Evolutionary conservation across 371 early-diverging fungal genomes (phyloP), one percentile per base, ranked within the genome.

Genomic region (Apophysomyces trapeziformis): DNA sequence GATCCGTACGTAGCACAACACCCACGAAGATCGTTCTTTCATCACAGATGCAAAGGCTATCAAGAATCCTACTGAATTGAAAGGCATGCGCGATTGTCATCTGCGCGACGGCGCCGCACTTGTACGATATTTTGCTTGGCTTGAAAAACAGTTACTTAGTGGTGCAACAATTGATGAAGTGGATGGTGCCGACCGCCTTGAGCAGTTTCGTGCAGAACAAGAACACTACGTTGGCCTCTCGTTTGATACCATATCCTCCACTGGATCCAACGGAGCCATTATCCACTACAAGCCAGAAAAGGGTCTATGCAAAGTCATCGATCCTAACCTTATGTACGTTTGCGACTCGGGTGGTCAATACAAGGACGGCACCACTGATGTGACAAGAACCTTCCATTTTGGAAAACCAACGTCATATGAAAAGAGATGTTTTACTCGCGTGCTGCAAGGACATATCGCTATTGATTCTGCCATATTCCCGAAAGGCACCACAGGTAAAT

Each of bases 281-380:
- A 98, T 99, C 71, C 99, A 99, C 77, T 99, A 99, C 87, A 90
- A 90, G 73, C 97, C 99, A 12, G 86, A 90, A 61, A 87, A 86
- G 61, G 94, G 84, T 7, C 83, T 81, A 12, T 93, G 92, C 62
- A 80, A 77, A 60, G 64, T 72, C 58, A 57, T 50, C 56, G 81
- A 89, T 64, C 73, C 82, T 9, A 80, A 90, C 58, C 82, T 90
- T 57, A 87, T 99, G 68, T 96, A 97, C 73, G 88, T 99, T 43
- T 93, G 96, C 75, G 99, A 99, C 84, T 95, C 95, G 57, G 99
- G 99, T 35, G 99, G 93, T 60, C 99, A 99, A 80, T 99, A 96
- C 88, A 77, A 77, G 41, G 95, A 98, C 68, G 99, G 99, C 35
- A 99, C 99, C 9, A 99, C 99, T 5, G 99, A 99, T 76, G 94